Base-by-base conservation (phyloP, 2,329 filamentous ascomycete species). In the Fusarium anthophilum region DNA sequence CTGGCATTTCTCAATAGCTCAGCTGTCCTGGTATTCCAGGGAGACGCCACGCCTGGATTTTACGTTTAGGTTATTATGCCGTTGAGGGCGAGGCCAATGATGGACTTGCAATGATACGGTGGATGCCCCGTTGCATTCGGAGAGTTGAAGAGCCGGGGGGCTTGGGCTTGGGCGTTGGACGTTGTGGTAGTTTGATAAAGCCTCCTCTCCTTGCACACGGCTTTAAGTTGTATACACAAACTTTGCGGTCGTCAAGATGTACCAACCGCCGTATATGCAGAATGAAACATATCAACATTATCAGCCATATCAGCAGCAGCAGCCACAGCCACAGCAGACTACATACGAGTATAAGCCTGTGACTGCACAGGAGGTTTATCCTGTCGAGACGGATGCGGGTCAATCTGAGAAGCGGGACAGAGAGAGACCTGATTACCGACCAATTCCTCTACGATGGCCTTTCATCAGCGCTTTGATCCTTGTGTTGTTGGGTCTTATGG, bases 361-460 rank as follows among this genome's bases (percentile, higher is more conserved):
- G 4, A 50, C 72, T 12, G 58, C 63, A 30, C 71, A 63, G 15
- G 58, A 63, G 4, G 71, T 50, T 7, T 62, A 60, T 26, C 48
- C 63, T 15, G 11, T 59, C 20, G 59, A 72, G 30, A 44, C 54
- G 35, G 71, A 72, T 22, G 26, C 32, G n/a, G 24, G 24, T 14
- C 48, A 64, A 6, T n/a, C 44, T 9, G 58, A 38, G 28, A 72
- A 65, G n/a, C 20, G 39, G 18, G 28, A 54, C 9, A 26, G 48
- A 38, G 71, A 74, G 45, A 72, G 47, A 17, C 70, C 72, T 2
- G 72, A 75, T 28, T 75, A 75, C n/a, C 69, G 72, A 20, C 72
- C 72, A 41, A 73, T 75, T 20, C 69, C 72, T 10, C 32, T 75
- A 28, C 53, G 69, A 61, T 75, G 72, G 72, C 65, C 66, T 1